These are phyloP conservation scores for Globisporangium megalacanthum DNA, from an alignment of 352 stramenopile genomes.

Conservation along the genomic window DNA sequence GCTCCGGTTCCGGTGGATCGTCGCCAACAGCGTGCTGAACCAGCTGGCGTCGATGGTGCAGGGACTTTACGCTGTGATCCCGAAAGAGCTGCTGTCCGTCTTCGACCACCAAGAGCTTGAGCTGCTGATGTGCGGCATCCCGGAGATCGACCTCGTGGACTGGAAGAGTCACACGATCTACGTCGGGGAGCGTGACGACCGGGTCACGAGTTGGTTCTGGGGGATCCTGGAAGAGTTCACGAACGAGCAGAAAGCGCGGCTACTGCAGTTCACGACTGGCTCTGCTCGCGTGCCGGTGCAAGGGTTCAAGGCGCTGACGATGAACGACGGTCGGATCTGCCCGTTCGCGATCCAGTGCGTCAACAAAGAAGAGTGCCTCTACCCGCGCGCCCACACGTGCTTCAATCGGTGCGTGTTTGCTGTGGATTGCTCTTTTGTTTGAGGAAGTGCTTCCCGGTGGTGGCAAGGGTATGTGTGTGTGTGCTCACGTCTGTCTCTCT, in stretches of 20 bases:
- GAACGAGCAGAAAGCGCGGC: slow-evolving; percentile 92
- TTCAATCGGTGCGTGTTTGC: slow-evolving; percentile 61
- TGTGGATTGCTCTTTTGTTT: slow-evolving; percentile 11
- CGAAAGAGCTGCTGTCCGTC: slow-evolving; percentile 90
- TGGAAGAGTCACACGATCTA: slow-evolving; percentile 97
- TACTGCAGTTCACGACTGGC: slow-evolving; percentile 98
- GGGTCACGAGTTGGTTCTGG: slow-evolving; percentile 97
- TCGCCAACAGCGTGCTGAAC: slow-evolving; percentile 67
- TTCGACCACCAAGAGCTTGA: slow-evolving; percentile 98
- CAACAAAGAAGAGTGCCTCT: slow-evolving; percentile 71
- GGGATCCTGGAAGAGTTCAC: slow-evolving; percentile 92
- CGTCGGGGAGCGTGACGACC: slow-evolving; percentile 74
- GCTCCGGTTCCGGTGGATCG: slow-evolving; percentile 84
- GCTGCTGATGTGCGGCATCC: slow-evolving; percentile 96
- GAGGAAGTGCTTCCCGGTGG: background rate
- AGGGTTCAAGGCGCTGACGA: slow-evolving; percentile 84
- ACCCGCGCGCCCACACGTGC: slow-evolving; percentile 80
- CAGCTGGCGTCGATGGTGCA: slow-evolving; percentile 94
- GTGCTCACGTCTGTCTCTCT: background rate
- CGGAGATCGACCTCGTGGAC: slow-evolving; percentile 96
- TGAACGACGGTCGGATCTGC: slow-evolving; percentile 86
- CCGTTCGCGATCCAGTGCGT: slow-evolving; percentile 85
- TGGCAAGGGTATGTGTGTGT: background rate
- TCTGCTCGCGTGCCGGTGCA: slow-evolving; percentile 92
- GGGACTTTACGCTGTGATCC: slow-evolving; percentile 97